Conservation (phyloP, 495 filamentous ascomycete genomes). For the Aspergillus carlsbadensis region DNA sequence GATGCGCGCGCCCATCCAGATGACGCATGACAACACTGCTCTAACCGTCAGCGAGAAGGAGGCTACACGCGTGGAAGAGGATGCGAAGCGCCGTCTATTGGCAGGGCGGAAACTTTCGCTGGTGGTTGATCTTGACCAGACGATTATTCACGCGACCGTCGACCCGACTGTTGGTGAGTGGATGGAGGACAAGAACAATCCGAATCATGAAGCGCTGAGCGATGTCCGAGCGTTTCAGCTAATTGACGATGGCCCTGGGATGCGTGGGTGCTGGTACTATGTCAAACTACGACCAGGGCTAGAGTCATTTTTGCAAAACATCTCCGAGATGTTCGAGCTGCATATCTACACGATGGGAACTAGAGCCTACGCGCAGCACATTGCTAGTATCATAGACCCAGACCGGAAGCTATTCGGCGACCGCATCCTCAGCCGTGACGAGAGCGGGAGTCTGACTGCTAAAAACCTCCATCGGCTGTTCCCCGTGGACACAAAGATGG, state of each 20-base stretch:
- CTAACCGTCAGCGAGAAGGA: constrained; percentile 73
- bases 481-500: constrained; percentile 97
- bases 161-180: constrained; percentile 96
- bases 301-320: constrained; percentile 73
- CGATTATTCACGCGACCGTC: constrained; percentile 96
- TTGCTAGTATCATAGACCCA: constrained; percentile 92
- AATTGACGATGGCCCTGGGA: constrained; percentile 73
- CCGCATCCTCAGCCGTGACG: constrained; percentile 91
- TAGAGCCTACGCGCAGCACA: constrained; percentile 85
- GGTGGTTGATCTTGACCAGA: constrained; percentile 97
- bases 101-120: constrained; percentile 79
- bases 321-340: constrained; percentile 84
- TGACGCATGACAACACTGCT: constrained; percentile 84
- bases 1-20: constrained; percentile 84
- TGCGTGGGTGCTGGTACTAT: constrained; percentile 85
- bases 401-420: constrained; percentile 87
- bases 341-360: constrained; percentile 99
- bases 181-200: constrained; percentile 82
- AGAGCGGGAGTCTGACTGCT: constrained; percentile 86
- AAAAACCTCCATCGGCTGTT: constrained; percentile 93
- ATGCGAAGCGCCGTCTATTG: constrained; percentile 79
- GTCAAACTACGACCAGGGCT: constrained; percentile 97
- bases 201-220: constrained; percentile 88
- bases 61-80: constrained; percentile 77
- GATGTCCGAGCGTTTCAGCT: constrained; percentile 86